Evolutionary conservation across 2,329 filamentous ascomycete species (phyloP), one percentile per base, ranked within the genome.

Genomic region (Piedraia hortae): DNA sequence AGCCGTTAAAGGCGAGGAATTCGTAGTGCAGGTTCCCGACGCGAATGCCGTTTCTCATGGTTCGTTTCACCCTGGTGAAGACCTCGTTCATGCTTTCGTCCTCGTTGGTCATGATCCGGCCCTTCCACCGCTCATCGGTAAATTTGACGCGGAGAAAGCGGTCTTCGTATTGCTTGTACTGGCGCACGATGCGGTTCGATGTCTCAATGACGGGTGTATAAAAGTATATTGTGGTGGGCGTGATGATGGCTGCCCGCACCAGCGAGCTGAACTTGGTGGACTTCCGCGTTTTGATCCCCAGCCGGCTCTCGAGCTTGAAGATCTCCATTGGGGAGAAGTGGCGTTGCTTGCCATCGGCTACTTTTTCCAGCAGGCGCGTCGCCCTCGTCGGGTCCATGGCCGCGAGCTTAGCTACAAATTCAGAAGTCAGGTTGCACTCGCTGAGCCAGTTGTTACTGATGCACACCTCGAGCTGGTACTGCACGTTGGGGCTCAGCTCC

Each of bases 1-100:
- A 91, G 42, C 85, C 93, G 0, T 85, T 82, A 46, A 80, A 91
- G 0, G 82, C 85, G 12, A 97, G 59, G 31, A 93, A 93, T 33
- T 82, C 61, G 42, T 78, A 97, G 26, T 63, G 62, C 5, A 75
- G 66, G 30, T 69, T 72, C 4, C 75, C 85, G 21, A 97, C 66
- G 1, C 54, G 54, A 31, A 97, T 82, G 1, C 85, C 85, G 24
- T 85, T 61, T 19, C 49, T 55, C 37, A 93, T 50, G 0, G 69
- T 60, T 21, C 69, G 58, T 29, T 63, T 62, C 10, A 91, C 57
- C 7, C 77, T 61, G 12, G 62, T 62, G 42, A 73, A 90, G 0
- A 90, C 41, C 10, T 50, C 44, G 19, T 44, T 37, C 21, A 36
- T 39, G 8, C 37, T 37, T 9, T 44, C 37, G 16, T 43, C 34